A percentile compares a stretch with the other conserved stretches of the same genome.
phyloP scores from a whole-genome alignment of 2,329 filamentous ascomycete species.

The Alternaria ventricosa region DNA sequence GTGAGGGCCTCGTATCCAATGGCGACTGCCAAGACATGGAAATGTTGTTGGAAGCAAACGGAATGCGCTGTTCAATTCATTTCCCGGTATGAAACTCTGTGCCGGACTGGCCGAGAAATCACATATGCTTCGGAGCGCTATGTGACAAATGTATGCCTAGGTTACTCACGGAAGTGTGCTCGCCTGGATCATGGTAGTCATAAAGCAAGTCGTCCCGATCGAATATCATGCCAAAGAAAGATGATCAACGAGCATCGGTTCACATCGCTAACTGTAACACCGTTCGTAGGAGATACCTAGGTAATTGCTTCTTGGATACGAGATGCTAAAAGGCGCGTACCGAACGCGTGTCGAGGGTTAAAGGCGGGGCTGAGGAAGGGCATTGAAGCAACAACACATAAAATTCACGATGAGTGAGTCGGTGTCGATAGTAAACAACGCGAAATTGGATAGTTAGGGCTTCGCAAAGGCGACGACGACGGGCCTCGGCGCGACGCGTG shows the following conservation, averaged over 20 bases:
- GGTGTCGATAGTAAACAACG: background rate
- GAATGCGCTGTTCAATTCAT: background rate
- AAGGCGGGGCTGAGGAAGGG: background rate
- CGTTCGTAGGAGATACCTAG: background rate
- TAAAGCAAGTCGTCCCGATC: background rate
- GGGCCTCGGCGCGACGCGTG: background rate
- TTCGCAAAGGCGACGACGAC: background rate
- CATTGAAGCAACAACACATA: background rate
- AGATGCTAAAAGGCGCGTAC: background rate
- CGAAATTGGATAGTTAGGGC: background rate
- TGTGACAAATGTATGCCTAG: background rate
- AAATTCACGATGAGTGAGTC: background rate
- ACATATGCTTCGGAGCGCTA: background rate
- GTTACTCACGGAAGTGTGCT: background rate
- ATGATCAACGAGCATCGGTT: background rate
- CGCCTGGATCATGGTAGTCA: background rate
- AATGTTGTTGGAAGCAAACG: background rate
- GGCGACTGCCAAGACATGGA: background rate
- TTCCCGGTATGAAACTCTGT: background rate
- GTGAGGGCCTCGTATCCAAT: background rate
- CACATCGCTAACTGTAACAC: background rate
- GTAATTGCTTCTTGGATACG: background rate
- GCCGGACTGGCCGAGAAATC: background rate
- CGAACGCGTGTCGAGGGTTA: background rate
- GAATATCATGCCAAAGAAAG: background rate